Base-by-base conservation (phyloP, 176 grass and related monocot species). In the Avena atlantica region DNA sequence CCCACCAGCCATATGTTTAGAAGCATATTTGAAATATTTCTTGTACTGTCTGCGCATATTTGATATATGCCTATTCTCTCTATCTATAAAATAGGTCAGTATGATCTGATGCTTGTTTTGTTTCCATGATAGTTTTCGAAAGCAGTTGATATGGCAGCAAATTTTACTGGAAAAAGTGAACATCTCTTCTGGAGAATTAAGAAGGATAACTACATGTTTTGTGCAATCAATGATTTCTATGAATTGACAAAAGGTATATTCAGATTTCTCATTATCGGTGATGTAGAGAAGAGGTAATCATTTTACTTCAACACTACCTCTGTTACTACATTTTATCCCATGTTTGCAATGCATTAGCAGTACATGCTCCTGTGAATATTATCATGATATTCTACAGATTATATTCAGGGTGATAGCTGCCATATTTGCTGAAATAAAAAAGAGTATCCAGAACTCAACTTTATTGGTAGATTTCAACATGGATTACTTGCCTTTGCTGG, bases 201-300 rank as follows among this genome's bases (percentile, higher is more conserved):
- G 68, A 95, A 92, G 88, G 93, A 98, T 89, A 63, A 70, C 25
- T 95, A 98, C 79, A 98, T 95, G 96, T 89, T 87, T 84, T 93
- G 78, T 61, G 92, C 96, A 34, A 87, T 95, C 81, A 89, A 89
- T 12, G 93, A 98, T 81, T 98, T 83, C 88, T 98, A 89, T 17
- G 68, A 93, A 56, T 88, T 91, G 53, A 84, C 94, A 79, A 94
- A 86, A 81, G 82, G 51, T 92, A 91, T 98, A 57, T 88, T 93
- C 31, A 80, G 61, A 78, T 85, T 76, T 95, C 91, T 98, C 23
- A 51, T 98, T 86, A 74, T 88, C 76, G 93, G 91, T 56, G 90
- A 95, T 55, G 69, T 89, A 70, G 96, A 98, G 65, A 91, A 82
- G 87, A 89, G 91, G 96, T 98, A 89, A 86, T 59, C 74, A 81